Percentiles rank a stretch among this genome's conserved stretches.
Evolutionary conservation across 768 basidiomycete species (phyloP).

Genomic region (Phylloporus arenicola): DNA sequence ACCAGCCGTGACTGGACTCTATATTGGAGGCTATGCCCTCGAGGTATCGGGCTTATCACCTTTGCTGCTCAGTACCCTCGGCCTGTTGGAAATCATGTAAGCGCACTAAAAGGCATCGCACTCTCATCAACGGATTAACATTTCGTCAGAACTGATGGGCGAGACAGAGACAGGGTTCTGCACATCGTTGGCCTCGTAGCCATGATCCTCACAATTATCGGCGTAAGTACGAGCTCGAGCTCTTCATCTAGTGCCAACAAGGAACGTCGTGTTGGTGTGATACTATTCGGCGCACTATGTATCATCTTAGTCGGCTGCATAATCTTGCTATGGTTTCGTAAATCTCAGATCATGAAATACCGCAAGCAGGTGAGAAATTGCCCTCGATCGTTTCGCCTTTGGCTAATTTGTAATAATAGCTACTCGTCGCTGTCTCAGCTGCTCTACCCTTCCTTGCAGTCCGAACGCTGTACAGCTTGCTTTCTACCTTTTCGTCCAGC

Average conservation of each 20-base stretch:
- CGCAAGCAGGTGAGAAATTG: conserved; percentile 31
- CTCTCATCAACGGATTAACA: conserved; percentile 1
- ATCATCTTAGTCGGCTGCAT: conserved; percentile 41
- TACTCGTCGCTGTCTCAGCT: conserved; percentile 48
- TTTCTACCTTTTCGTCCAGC: conserved; percentile 48
- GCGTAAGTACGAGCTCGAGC: too few relatives aligned
- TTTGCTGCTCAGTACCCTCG: conserved; percentile 33
- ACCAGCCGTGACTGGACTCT: conserved; percentile 39
- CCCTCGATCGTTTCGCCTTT: conserved; percentile 1
- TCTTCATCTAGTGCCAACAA: conserved; percentile 15
- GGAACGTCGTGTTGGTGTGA: conserved; percentile 31
- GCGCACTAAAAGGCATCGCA: conserved; percentile 7
- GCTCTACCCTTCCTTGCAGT: conserved; percentile 60
- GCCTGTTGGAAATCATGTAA: conserved; percentile 33
- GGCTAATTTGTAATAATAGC: conserved; percentile 32
- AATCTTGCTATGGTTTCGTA: conserved; percentile 50
- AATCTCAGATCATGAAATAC: conserved; percentile 29
- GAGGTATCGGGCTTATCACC: conserved; percentile 38
- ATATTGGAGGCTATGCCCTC: conserved; percentile 46
- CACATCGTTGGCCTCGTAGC: conserved; percentile 25
- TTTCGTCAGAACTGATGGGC: conserved; percentile 26
- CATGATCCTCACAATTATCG: conserved; percentile 31
- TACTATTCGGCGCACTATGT: conserved; percentile 33
- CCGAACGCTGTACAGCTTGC: conserved; percentile 43
- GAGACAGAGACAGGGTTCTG: conserved; percentile 26